Conservation (phyloP, 768 basidiomycete genomes). For the Inosperma sp. region DNA sequence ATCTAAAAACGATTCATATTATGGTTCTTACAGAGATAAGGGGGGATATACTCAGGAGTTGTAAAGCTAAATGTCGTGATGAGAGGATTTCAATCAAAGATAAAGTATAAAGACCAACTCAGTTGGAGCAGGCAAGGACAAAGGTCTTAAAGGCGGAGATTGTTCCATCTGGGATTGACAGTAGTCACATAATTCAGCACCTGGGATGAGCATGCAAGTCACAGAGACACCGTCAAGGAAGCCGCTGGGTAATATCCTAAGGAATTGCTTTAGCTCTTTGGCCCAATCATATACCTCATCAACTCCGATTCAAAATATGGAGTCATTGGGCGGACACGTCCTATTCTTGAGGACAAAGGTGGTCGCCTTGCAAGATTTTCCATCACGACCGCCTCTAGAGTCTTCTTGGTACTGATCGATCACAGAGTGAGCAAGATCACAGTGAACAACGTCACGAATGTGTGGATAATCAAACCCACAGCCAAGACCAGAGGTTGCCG, state of each 20-base stretch:
- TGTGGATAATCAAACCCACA: neutral
- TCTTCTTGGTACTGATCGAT: constrained; percentile 6
- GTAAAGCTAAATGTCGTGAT: too few relatives aligned
- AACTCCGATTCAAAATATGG: neutral
- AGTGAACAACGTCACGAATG: constrained; percentile 2
- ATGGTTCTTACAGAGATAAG: too few relatives aligned
- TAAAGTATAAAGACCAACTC: too few relatives aligned
- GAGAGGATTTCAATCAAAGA: too few relatives aligned
- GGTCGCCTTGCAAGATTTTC: neutral
- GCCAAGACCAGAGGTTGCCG: neutral
- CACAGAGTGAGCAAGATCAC: neutral
- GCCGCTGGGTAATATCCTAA: neutral
- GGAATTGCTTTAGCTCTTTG: neutral
- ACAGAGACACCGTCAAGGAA: constrained; percentile 1
- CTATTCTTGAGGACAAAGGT: neutral
- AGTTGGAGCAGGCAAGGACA: too few relatives aligned
- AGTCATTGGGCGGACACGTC: neutral
- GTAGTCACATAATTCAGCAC: neutral
- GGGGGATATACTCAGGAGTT: too few relatives aligned
- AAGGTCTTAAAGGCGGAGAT: too few relatives aligned
- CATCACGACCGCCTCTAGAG: constrained; percentile 5
- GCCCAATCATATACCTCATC: neutral
- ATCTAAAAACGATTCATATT: too few relatives aligned
- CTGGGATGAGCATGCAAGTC: neutral
- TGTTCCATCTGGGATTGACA: too few relatives aligned